Evolutionary conservation across 2,329 filamentous ascomycete genomes (phyloP).

Genomic region (Harringtonia lauricola): DNA sequence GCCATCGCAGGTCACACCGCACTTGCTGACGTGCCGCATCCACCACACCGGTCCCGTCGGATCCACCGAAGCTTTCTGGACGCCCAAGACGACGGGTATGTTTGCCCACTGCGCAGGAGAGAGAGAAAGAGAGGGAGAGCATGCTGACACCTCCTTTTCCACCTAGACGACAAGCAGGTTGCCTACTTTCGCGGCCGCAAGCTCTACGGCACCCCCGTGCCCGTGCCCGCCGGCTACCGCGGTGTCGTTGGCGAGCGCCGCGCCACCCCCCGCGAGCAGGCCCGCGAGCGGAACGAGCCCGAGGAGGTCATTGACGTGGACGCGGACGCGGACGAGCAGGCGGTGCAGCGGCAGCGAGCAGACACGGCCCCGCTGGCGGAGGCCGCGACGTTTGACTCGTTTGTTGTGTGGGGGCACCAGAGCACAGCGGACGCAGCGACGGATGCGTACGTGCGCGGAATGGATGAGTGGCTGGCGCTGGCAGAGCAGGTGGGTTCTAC

Average conservation of each 20-base stretch:
- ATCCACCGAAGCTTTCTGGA: constrained; percentile 58
- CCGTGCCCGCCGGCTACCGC: constrained; percentile 60
- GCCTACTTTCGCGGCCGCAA: constrained; percentile 74
- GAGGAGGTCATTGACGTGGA: constrained; percentile 20
- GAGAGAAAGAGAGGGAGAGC: background rate
- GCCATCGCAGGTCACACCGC: constrained; percentile 38
- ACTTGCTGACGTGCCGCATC: constrained; percentile 72
- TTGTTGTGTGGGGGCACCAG: constrained; percentile 83
- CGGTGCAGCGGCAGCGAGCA: constrained; percentile 15
- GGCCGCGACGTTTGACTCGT: constrained; percentile 57
- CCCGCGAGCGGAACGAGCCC: constrained; percentile 5
- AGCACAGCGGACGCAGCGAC: constrained; percentile 43
- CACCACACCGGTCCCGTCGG: constrained; percentile 66
- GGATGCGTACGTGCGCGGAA: constrained; percentile 62
- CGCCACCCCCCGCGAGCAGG: constrained; percentile 20
- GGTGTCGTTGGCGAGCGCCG: constrained; percentile 46
- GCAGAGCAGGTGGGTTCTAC: constrained; percentile 32
- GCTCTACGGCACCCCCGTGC: constrained; percentile 55
- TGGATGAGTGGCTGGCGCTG: constrained; percentile 72
- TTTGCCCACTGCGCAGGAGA: background rate
- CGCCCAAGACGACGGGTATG: constrained; percentile 29
- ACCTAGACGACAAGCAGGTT: constrained; percentile 37
- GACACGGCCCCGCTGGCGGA: constrained; percentile 49
- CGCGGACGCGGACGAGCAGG: constrained; percentile 30
- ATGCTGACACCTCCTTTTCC: background rate